Percentiles rank a stretch among this genome's conserved stretches.
Conservation (phyloP, 2,329 filamentous ascomycete species). For the Phialemonium atrogriseum region DNA sequence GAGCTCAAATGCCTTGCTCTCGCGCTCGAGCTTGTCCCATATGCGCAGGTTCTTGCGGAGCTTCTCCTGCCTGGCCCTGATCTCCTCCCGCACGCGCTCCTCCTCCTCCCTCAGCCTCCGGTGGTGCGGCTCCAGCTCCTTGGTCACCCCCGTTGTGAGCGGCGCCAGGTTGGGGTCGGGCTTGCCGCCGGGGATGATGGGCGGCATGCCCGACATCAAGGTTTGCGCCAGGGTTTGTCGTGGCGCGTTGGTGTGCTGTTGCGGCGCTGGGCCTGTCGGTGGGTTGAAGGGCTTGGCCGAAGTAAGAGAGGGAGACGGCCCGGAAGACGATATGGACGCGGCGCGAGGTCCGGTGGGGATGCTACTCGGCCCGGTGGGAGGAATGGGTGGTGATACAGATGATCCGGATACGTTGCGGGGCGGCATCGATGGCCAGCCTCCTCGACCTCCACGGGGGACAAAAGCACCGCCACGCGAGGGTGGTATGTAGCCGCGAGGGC, state of each 20-base stretch:
- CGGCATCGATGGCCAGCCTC: slow-evolving; percentile 28
- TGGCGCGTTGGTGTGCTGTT: slow-evolving; percentile 21
- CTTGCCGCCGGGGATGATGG: slow-evolving; percentile 46
- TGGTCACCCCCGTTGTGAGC: slow-evolving; percentile 37
- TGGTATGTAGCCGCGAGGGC: slow-evolving; percentile 45
- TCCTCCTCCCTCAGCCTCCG: slow-evolving; percentile 49
- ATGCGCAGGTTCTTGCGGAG: slow-evolving; percentile 41
- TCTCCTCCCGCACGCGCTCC: slow-evolving; percentile 45
- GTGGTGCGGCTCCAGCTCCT: slow-evolving; percentile 46
- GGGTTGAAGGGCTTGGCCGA: slow-evolving; percentile 45
- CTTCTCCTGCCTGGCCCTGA: slow-evolving; percentile 44
- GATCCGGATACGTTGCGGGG: slow-evolving; percentile 16
- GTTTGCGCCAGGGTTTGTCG: slow-evolving; percentile 43
- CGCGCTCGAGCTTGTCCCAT: slow-evolving; percentile 48
- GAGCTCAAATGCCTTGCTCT: slow-evolving; percentile 44
- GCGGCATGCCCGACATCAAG: slow-evolving; percentile 41
- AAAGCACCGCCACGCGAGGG: slow-evolving; percentile 33
- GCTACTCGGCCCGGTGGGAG: slow-evolving; percentile 27
- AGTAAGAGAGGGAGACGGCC: slow-evolving; percentile 22
- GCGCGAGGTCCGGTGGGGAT: slow-evolving; percentile 43
- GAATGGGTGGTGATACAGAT: slow-evolving; percentile 13
- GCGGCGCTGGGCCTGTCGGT: slow-evolving; percentile 43
- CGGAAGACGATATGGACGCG: slow-evolving; percentile 21
- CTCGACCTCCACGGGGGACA: slow-evolving; percentile 34
- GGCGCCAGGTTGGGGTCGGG: slow-evolving; percentile 38